Evolutionary conservation across 805 yeast genomes (phyloP).

Genomic region (Maudiozyma saulgeensis): DNA sequence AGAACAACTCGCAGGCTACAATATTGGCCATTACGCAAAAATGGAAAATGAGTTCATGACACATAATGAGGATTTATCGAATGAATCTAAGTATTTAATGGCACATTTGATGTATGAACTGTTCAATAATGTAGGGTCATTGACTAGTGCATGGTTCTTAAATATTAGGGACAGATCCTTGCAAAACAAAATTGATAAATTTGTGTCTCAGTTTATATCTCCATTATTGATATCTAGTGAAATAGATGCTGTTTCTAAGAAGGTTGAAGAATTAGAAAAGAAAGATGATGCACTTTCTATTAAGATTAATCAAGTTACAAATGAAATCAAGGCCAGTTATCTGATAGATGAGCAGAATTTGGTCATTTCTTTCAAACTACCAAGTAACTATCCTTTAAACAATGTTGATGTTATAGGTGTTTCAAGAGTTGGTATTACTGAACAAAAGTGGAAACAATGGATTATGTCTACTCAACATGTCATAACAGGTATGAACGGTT

Average conservation of each 20-base stretch:
- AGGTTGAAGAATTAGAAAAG: constrained; percentile 29
- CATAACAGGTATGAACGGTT: constrained; percentile 63
- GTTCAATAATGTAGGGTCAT: constrained; percentile 25
- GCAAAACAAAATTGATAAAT: constrained; percentile 50
- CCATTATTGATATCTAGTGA: constrained; percentile 54
- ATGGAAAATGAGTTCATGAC: constrained; percentile 8
- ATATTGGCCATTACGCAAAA: not conserved
- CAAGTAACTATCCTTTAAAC: constrained; percentile 67
- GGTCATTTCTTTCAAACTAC: constrained; percentile 69
- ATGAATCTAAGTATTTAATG: constrained; percentile 24
- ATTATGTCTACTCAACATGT: constrained; percentile 80
- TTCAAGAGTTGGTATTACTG: constrained; percentile 77
- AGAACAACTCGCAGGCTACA: constrained; percentile 11
- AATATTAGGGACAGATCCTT: constrained; percentile 58
- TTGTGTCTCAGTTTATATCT: constrained; percentile 52
- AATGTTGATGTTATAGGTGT: constrained; percentile 71
- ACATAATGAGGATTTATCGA: constrained; percentile 21
- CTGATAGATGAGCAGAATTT: constrained; percentile 79
- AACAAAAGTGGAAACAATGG: constrained; percentile 93
- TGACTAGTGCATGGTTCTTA: constrained; percentile 49
- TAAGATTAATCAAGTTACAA: constrained; percentile 48
- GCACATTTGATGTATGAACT: constrained; percentile 19
- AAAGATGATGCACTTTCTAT: constrained; percentile 40
- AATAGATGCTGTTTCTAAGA: constrained; percentile 39
- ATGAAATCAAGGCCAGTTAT: constrained; percentile 65